Base-by-base conservation (phyloP, 2,329 filamentous ascomycete genomes). In the Fusarium pseudonygamai region DNA sequence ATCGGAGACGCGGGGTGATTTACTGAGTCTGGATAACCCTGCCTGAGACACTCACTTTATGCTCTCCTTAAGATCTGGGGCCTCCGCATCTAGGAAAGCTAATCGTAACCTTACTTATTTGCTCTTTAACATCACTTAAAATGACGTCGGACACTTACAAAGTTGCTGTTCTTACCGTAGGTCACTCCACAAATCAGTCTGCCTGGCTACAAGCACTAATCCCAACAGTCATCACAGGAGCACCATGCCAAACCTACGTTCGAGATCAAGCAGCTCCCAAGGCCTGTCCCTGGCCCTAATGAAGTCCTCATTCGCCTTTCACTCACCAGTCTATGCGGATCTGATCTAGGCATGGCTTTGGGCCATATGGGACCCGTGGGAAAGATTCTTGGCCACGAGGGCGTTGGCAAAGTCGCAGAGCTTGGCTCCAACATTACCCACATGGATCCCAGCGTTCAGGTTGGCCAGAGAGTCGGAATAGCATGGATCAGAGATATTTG, bases 321-420 rank as follows among this genome's bases (percentile, higher is more conserved):
- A 22, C 75, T 79, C 5, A 83, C 82, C 6, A 80, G 80, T 20
- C 72, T 85, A 39, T 85, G 83, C 64, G 83, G 82, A 7, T 82
- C 83, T 13, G 83, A 85, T 64, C 72, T 81, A 22, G 77, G 76
- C 22, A 79, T 85, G 57, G 84, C 83, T 1, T 60, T 78, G 0
- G 83, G 83, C 16, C 77, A 83, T 30, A 71, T 84, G 49, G 82
- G 83, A 0, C 81, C 81, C 1, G 77, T 78, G 2, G 73, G 77
- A 10, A 68, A 79, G 30, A 79, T 84, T 4, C 77, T 84, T 0
- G 85, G 85, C 8, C 85, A 86, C 53, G 85, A 87, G 68, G 85
- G 84, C 13, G 82, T 85, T 3, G 85, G 85, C 3, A 77, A 76
- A 16, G 78, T 85, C 22, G 81, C 78, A 8, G 77, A 71, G 30